Percentiles rank a stretch among this genome's conserved stretches.
Conservation (phyloP, 768 basidiomycete genomes). For the Tricholoma matsutake region DNA sequence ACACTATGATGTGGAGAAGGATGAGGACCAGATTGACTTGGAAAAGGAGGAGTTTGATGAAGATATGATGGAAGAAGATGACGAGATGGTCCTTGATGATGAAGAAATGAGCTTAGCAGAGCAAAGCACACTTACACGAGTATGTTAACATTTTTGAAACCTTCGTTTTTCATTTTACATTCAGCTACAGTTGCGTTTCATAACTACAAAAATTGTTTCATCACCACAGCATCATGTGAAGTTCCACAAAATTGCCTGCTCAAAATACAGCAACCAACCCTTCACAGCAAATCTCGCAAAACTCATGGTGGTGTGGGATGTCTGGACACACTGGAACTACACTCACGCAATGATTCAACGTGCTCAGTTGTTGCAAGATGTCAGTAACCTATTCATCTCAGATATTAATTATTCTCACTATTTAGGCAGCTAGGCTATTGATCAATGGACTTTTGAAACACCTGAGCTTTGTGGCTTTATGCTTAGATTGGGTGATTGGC, state of each 20-base stretch:
- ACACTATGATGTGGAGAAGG: constrained; percentile 24
- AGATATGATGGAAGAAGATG: background rate
- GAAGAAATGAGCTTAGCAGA: background rate
- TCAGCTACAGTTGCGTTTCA: background rate
- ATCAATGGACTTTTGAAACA: constrained; percentile 26
- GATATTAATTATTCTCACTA: background rate
- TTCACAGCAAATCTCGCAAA: background rate
- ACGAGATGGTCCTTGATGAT: background rate
- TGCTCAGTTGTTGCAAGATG: constrained; percentile 18
- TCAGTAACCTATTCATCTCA: constrained; percentile 7
- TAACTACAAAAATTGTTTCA: background rate
- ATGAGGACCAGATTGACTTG: background rate
- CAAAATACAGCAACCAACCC: background rate
- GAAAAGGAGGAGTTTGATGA: background rate
- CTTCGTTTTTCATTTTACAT: background rate
- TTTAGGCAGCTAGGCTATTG: constrained; percentile 24
- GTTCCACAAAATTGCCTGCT: background rate
- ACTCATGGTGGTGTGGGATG: background rate
- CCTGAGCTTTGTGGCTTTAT: constrained; percentile 2
- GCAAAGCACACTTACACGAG: background rate
- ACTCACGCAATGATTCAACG: background rate
- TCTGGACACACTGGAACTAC: background rate
- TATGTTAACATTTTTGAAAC: background rate
- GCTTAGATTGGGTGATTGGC: background rate
- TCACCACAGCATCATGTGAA: background rate